Evolutionary conservation across 805 yeast genomes (phyloP).

Genomic region (Sungouiozyma ichnusensis): DNA sequence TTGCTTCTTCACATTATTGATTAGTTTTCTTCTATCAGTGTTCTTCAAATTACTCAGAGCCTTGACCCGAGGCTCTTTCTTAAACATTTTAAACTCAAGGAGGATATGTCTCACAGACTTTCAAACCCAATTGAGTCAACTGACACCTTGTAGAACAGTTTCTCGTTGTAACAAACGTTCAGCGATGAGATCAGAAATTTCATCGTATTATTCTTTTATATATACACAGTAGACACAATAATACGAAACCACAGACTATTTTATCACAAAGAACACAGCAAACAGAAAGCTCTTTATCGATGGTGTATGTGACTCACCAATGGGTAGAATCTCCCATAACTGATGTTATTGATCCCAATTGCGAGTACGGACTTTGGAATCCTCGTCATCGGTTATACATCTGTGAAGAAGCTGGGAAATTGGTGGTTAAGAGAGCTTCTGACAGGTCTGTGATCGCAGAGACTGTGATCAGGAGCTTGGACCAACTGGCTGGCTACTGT

Average conservation of each 20-base stretch:
- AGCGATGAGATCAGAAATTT: no score
- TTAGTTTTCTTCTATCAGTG: conserved; percentile 52
- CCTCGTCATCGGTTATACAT: conserved; percentile 12
- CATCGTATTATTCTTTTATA: no score
- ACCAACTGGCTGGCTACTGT: conserved; percentile 8
- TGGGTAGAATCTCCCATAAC: not conserved
- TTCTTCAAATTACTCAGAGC: conserved; percentile 71
- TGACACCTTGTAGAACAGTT: no score
- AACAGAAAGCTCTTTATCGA: no score
- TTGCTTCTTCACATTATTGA: conserved; percentile 33
- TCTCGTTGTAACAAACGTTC: no score
- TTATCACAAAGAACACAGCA: no score
- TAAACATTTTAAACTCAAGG: conserved; percentile 23
- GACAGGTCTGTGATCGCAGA: conserved; percentile 14
- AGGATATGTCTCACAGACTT: no score
- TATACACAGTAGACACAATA: no score
- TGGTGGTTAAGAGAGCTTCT: conserved; percentile 10
- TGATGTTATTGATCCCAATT: not conserved
- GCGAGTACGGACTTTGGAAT: conserved; percentile 6
- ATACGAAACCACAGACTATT: no score
- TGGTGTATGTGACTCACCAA: not conserved
- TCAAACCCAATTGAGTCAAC: no score
- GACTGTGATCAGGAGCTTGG: conserved; percentile 14
- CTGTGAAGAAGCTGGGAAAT: conserved; percentile 7
- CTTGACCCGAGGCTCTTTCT: conserved; percentile 41